A percentile compares a stretch with the other conserved stretches of the same genome.
phyloP scores from a whole-genome alignment of 768 basidiomycete genomes.

The Collybiopsis luxurians region DNA sequence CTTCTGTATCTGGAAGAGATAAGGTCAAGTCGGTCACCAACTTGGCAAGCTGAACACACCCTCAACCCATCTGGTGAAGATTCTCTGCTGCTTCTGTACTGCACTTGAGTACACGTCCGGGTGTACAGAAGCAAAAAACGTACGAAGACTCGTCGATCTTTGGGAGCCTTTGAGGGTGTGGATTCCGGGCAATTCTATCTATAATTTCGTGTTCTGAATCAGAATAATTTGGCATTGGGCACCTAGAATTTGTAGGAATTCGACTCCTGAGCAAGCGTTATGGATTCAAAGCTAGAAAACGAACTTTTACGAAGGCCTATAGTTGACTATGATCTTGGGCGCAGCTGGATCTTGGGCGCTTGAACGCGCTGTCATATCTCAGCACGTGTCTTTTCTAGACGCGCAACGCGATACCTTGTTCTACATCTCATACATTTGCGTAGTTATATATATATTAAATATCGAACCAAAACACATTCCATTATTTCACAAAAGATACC shows the following conservation, averaged over 20 bases:
- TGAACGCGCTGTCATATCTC: no score
- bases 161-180: constrained; percentile 1
- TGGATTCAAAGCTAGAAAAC: no score
- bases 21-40: neutral
- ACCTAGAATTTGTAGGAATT: neutral
- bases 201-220: constrained; percentile 6
- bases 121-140: constrained; percentile 6
- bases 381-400: no score
- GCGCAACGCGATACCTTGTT: no score
- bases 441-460: no score
- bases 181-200: constrained; percentile 2
- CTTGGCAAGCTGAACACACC: constrained; percentile 1
- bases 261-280: neutral
- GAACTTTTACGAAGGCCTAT: no score
- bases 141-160: constrained; percentile 31
- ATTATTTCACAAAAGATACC: no score
- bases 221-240: constrained; percentile 1
- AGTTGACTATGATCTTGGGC: no score
- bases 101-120: neutral
- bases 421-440: no score
- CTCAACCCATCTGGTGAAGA: constrained; percentile 49
- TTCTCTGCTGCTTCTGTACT: constrained; percentile 53
- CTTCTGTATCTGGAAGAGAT: constrained; percentile 33
- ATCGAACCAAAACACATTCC: no score
- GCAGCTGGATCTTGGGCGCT: no score